phyloP scores from a whole-genome alignment of 495 filamentous ascomycete genomes.

The Darksidea phi region DNA sequence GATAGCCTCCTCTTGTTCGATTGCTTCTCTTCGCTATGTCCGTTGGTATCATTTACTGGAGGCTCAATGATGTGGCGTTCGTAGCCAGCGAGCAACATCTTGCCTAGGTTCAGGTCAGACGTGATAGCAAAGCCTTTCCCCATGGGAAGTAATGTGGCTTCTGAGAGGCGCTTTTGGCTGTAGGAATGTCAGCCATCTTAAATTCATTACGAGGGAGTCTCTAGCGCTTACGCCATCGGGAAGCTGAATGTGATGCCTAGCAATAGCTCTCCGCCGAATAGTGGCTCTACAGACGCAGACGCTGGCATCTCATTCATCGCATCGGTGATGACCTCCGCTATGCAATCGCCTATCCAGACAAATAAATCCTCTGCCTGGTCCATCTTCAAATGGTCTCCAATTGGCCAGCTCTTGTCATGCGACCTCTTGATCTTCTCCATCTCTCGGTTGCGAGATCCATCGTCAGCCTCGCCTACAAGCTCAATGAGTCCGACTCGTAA shows the following conservation, averaged over 20 bases:
- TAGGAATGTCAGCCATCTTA: background rate
- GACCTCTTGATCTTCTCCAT: constrained; percentile 53
- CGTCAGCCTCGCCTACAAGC: constrained; percentile 50
- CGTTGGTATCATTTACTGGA: constrained; percentile 42
- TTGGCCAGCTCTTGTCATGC: constrained; percentile 73
- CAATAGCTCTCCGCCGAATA: constrained; percentile 57
- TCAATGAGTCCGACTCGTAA: constrained; percentile 77
- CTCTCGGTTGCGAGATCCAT: constrained; percentile 18
- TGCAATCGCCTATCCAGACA: constrained; percentile 74
- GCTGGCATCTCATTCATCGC: constrained; percentile 45
- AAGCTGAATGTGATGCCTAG: constrained; percentile 87
- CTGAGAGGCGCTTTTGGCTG: constrained; percentile 71
- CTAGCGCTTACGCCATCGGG: constrained; percentile 58
- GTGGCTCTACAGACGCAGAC: constrained; percentile 28
- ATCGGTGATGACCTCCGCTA: constrained; percentile 67
- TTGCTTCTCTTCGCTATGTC: constrained; percentile 36
- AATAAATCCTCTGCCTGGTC: constrained; percentile 74
- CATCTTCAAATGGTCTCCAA: constrained; percentile 74
- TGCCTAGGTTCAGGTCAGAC: constrained; percentile 67
- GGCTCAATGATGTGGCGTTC: constrained; percentile 55
- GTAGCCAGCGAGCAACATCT: constrained; percentile 67
- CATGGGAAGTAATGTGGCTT: constrained; percentile 81
- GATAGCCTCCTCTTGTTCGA: constrained; percentile 43
- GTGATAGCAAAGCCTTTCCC: constrained; percentile 83
- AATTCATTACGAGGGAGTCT: background rate